Conservation (phyloP, 1,139 yeast species). For the Saccharomyces hybrid region DNA sequence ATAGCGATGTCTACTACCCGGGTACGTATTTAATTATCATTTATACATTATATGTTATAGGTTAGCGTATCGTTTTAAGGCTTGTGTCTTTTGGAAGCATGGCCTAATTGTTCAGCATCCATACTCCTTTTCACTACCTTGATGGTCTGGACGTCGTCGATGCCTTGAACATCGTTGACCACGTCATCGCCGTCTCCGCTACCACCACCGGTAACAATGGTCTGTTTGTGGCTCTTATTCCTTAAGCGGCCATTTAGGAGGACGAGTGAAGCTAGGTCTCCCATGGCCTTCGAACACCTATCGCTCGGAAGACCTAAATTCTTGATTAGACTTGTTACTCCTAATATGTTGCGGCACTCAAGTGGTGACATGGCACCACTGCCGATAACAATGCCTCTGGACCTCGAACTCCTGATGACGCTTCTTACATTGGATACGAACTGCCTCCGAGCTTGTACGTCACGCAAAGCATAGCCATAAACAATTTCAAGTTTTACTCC, state of each 20-base stretch:
- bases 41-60: background rate
- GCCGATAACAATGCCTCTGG: conserved; percentile 69
- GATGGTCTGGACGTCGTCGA: conserved; percentile 10
- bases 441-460: conserved; percentile 42
- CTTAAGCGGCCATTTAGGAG: conserved; percentile 68
- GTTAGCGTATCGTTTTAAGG: background rate
- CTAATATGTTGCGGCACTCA: conserved; percentile 58
- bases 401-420: conserved; percentile 74
- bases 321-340: conserved; percentile 57
- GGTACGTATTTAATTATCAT: background rate
- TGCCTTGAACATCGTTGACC: conserved; percentile 13
- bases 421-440: conserved; percentile 67
- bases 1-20: background rate
- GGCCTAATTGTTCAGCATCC: background rate
- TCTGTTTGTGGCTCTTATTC: conserved; percentile 61
- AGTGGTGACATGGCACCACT: conserved; percentile 63
- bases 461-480: conserved; percentile 50
- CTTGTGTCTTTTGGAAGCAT: background rate
- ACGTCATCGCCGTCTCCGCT: conserved; percentile 11
- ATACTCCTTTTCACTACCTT: conserved; percentile 27
- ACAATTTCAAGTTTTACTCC: conserved; percentile 80
- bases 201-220: conserved; percentile 43
- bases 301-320: conserved; percentile 53
- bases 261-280: conserved; percentile 53
- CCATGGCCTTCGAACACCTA: conserved; percentile 54